Evolutionary conservation across 257 asterid genomes (phyloP), one percentile per base, ranked within the genome.

Genomic region (Osmanthus fragrans): DNA sequence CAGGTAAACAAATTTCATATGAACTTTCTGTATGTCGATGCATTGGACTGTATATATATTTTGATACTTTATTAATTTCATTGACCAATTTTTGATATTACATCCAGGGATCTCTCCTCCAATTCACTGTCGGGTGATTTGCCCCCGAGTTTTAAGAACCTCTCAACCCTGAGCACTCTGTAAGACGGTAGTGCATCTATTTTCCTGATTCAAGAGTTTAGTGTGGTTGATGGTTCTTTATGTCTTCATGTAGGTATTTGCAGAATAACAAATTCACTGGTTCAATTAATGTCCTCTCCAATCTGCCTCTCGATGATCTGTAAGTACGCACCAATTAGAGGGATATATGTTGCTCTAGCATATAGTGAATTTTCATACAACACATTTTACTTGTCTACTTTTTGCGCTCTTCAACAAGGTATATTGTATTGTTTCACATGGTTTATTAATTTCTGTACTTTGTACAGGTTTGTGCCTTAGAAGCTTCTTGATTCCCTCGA

Each of bases 231-330:
- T 16, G 66, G 73, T 70, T 51, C 32, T 77, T 81, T 78, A 65
- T 75, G 75, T 72, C 73, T 36, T 58, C 65, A 45, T 69, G 64
- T 80, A 90, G 95, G 86, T 76, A 83, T 77, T 84, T 90, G 79
- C 89, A 90, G 84, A 86, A 88, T 63, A 90, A 88, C 81, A 88
- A 87, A 76, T 84, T 90, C 71, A 87, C 86, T 4, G 96, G 96
- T 21, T 73, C 88, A 29, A 83, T 90, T 70, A 79, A 88, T 75
- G 89, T 83, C 79, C 91, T 90, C 37, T 84, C 88, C 4, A 72
- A 83, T 80, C 91, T 90, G 74, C 90, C 87, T 2, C 90, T 90
- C 36, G 80, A 84, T 25, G 80, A 84, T 77, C 76, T 90, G 96
- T 90, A 81, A 90, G 96, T 85, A 63, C 3, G 69, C 69, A 63